Evolutionary conservation across 768 basidiomycete species (phyloP), one percentile per base, ranked within the genome.

Genomic region (Vishniacozyma victoriae): DNA sequence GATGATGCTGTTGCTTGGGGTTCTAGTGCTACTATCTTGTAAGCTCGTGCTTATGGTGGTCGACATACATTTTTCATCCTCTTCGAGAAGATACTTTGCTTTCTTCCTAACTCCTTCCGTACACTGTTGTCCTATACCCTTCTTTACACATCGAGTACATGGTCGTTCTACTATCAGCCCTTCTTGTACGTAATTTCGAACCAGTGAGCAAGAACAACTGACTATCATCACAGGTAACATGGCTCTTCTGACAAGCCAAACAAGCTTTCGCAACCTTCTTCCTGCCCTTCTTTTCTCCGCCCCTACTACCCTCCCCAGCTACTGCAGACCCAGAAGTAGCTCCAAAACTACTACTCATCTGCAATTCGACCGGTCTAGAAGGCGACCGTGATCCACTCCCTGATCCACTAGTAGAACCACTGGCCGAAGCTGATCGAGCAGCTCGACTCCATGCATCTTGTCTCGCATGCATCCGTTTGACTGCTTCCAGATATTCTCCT

Each of bases 211-310:
- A 25, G 9, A 25, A n/a, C n/a, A 7, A 80, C 87, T 70, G 66
- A 95, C 93, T 82, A 67, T 96, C 93, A 71, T 97, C 92, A 71
- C 93, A 97, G n/a, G 93, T 97, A 58, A 97, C 76, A 73, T 97
- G 93, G 2, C 91, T 90, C 72, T 90, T 93, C 74, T 96, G 92
- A 72, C 93, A 97, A 60, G 89, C 87, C 54, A 87, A 84, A 69
- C 93, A 97, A 40, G 93, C 93, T 39, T 90, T 81, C 4, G 65
- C 65, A 23, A 62, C 62, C 39, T 64, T 64, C 41, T 58, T 64
- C 41, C 60, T 44, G 3, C 47, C 44, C 52, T 55, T 62, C 40
- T 52, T 50, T 22, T 55, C 53, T 41, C 43, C 50, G 14, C 50
- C 52, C 27, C 48, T 46, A 33, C 54, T 54, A 31, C 35, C 25